phyloP scores from a whole-genome alignment of 495 filamentous ascomycete genomes.

The Parathielavia appendiculata region DNA sequence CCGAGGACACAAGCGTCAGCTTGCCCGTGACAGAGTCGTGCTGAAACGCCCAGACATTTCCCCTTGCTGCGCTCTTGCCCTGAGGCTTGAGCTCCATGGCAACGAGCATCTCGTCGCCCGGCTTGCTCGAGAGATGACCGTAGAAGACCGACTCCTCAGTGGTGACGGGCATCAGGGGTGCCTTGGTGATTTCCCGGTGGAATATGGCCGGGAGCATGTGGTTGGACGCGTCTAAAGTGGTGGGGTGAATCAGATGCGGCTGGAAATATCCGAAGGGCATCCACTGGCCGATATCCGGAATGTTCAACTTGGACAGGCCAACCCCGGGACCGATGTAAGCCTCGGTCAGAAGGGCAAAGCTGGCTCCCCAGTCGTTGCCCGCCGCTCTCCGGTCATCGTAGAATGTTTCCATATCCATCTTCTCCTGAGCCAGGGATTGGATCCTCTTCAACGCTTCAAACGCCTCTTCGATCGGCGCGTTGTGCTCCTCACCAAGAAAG shows the following conservation, averaged over 20 bases:
- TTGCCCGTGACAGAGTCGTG: background rate
- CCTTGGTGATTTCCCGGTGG: background rate
- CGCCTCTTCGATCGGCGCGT: background rate
- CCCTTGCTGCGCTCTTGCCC: background rate
- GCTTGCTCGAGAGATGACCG: background rate
- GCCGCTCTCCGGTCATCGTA: background rate
- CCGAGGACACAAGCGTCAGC: background rate
- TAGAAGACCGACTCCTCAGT: constrained; percentile 1
- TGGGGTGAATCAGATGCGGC: background rate
- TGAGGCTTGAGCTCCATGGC: background rate
- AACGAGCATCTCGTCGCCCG: background rate
- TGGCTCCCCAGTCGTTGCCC: background rate
- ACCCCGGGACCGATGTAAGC: background rate
- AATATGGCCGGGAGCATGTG: background rate
- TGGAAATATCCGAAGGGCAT: constrained; percentile 1
- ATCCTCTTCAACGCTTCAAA: constrained; percentile 1
- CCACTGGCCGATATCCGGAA: background rate
- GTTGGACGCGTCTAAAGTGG: background rate
- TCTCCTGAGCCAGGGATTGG: background rate
- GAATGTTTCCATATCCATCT: background rate
- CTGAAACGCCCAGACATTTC: background rate
- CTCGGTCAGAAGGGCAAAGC: background rate
- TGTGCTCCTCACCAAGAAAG: background rate
- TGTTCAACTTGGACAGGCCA: background rate
- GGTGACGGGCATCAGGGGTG: background rate